Base-by-base conservation (phyloP, 257 asterid genomes). In the Solanum pennellii region DNA sequence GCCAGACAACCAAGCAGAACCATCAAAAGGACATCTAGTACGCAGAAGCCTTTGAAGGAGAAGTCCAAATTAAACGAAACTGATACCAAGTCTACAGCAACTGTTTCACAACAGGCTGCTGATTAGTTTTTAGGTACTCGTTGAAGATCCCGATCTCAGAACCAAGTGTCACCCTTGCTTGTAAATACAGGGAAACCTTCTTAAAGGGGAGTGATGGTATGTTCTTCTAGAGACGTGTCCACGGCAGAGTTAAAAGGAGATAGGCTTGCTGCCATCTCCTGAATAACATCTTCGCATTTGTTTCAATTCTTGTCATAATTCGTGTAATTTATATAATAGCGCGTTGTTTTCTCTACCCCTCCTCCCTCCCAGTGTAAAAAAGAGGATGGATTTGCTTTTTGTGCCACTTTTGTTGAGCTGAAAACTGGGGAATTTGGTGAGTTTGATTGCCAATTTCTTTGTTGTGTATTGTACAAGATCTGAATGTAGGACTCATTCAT, bases 41-140 rank as follows among this genome's bases (percentile, higher is more conserved):
- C 89, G 45, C 89, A 89, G 33, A 94, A 90, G 89, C 90, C 91
- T 18, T 87, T 76, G 77, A 92, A 93, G 91, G 94, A 93, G 79
- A 93, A 85, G 88, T 73, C 87, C 56, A 92, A 89, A 84, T 37
- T 37, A 84, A 91, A 91, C 41, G 93, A 90, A 59, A 84, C 80
- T 86, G 94, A 87, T 87, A 87, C 85, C 15, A 91, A 92, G 87
- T 85, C 93, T 77, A 87, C 94, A 83, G 90, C 88, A 87, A 65
- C 69, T 39, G 84, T 90, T 75, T 82, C 88, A 52, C 91, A 9
- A 62, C 92, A 47, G 74, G 75, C 86, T n/a, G 83, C 85, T 45
- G 94, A 85, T 82, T 66, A 72, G 80, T 90, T 92, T 88, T 66
- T 23, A 82, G 77, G 77, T 84, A 75, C 86, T 29, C 77, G 71